phyloP scores from a whole-genome alignment of 2,329 filamentous ascomycete species.

The Macrophomina tecta region DNA sequence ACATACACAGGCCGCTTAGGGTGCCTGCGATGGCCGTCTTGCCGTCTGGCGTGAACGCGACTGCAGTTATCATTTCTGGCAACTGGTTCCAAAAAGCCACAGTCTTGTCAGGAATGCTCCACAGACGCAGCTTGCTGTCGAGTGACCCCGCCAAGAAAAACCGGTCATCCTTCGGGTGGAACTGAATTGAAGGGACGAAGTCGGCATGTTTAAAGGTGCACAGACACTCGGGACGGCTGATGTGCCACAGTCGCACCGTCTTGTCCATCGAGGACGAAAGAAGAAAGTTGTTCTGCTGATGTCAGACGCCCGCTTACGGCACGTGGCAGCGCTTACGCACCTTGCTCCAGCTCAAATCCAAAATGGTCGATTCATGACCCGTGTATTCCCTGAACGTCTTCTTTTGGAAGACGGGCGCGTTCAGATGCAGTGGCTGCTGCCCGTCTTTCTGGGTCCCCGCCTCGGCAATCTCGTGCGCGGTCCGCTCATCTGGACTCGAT shows the following conservation, averaged over 20 bases:
- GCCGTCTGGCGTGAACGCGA: conserved; percentile 91
- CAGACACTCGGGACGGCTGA: conserved; percentile 81
- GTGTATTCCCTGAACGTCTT: conserved; percentile 80
- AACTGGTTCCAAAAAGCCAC: conserved; percentile 81
- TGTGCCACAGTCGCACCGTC: conserved; percentile 92
- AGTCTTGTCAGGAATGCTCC: conserved; percentile 97
- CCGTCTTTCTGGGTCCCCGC: conserved; percentile 56
- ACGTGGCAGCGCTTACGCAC: conserved; percentile 42
- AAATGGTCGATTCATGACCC: conserved; percentile 82
- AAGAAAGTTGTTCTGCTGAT: conserved; percentile 80
- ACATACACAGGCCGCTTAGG: conserved; percentile 81
- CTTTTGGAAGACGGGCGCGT: conserved; percentile 86
- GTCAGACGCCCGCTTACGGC: not conserved
- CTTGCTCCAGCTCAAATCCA: conserved; percentile 97
- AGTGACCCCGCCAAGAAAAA: conserved; percentile 96
- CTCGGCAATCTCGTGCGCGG: conserved; percentile 74
- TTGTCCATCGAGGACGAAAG: conserved; percentile 98
- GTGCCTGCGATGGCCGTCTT: conserved; percentile 88
- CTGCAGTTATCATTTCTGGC: conserved; percentile 89
- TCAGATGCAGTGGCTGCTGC: conserved; percentile 66
- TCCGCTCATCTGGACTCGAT: conserved; percentile 78
- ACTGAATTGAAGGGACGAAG: conserved; percentile 92
- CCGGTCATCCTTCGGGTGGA: conserved; percentile 92
- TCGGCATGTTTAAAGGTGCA: conserved; percentile 95
- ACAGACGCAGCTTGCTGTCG: conserved; percentile 84